phyloP scores from a whole-genome alignment of 140 eudicot species.

The Ambrosia hybrid region DNA sequence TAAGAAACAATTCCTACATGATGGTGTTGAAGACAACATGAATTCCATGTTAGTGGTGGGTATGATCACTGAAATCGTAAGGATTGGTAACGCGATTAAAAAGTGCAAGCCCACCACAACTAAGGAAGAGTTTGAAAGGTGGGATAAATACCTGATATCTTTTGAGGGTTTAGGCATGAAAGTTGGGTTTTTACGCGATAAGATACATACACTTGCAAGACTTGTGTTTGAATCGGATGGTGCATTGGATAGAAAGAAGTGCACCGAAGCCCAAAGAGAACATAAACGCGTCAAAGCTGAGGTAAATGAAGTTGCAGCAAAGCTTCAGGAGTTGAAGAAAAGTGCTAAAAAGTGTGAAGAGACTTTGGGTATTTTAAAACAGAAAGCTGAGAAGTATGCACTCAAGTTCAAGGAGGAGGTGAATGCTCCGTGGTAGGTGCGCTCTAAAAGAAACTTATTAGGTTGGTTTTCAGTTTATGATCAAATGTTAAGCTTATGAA shows the following conservation, averaged over 20 bases:
- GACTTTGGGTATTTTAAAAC: constrained; percentile 36
- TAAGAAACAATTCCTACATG: constrained; percentile 55
- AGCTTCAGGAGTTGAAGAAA: constrained; percentile 49
- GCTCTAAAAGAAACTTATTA: background rate
- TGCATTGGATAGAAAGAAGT: constrained; percentile 31
- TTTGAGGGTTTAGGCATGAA: constrained; percentile 66
- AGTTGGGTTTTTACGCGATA: constrained; percentile 59
- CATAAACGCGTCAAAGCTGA: constrained; percentile 36
- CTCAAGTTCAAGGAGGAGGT: constrained; percentile 49
- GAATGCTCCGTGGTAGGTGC: constrained; percentile 52
- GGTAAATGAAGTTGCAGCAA: constrained; percentile 34
- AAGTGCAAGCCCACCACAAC: constrained; percentile 51
- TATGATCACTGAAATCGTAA: constrained; percentile 55
- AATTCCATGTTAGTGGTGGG: constrained; percentile 57
- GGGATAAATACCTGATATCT: constrained; percentile 63
- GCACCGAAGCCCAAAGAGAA: constrained; percentile 41
- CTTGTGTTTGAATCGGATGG: constrained; percentile 47
- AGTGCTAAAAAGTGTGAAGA: constrained; percentile 23
- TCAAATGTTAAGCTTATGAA: background rate
- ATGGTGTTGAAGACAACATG: constrained; percentile 25
- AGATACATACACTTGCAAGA: constrained; percentile 27
- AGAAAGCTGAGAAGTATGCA: constrained; percentile 46
- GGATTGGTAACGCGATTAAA: constrained; percentile 50
- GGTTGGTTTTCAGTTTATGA: background rate
- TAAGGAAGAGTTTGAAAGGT: constrained; percentile 46